Evolutionary conservation across 257 asterid species (phyloP).

Genomic region (Solanum lycopersicoides): DNA sequence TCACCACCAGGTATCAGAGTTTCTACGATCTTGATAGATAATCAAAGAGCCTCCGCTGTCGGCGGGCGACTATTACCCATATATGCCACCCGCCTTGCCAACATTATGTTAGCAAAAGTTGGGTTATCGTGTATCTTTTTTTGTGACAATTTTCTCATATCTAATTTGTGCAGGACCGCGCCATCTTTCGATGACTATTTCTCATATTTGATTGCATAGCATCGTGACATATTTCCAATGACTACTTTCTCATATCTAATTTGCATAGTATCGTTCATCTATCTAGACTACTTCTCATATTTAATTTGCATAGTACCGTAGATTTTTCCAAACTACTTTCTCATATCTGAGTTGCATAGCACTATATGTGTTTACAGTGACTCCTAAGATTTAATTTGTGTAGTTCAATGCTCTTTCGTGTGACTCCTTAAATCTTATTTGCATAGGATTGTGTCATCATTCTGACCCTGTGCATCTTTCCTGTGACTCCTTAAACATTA

Average conservation of each 20-base stretch:
- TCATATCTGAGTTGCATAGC: not conserved
- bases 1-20: not conserved
- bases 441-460: no score
- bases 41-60: not conserved
- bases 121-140: not conserved
- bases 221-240: not conserved
- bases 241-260: no score
- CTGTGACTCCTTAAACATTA: no score
- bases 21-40: not conserved
- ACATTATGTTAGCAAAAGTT: not conserved
- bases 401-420: no score
- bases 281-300: not conserved
- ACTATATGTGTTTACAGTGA: not conserved
- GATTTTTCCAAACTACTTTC: not conserved
- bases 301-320: not conserved
- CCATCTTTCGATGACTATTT: not conserved
- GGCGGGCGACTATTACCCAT: not conserved
- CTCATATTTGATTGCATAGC: not conserved
- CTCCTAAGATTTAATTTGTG: not conserved
- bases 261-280: not conserved
- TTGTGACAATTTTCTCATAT: not conserved
- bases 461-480: no score
- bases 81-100: not conserved
- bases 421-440: no score
- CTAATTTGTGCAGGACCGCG: not conserved